Evolutionary conservation across 2,329 filamentous ascomycete species (phyloP).

Genomic region (Microcyclospora tardicrescens): DNA sequence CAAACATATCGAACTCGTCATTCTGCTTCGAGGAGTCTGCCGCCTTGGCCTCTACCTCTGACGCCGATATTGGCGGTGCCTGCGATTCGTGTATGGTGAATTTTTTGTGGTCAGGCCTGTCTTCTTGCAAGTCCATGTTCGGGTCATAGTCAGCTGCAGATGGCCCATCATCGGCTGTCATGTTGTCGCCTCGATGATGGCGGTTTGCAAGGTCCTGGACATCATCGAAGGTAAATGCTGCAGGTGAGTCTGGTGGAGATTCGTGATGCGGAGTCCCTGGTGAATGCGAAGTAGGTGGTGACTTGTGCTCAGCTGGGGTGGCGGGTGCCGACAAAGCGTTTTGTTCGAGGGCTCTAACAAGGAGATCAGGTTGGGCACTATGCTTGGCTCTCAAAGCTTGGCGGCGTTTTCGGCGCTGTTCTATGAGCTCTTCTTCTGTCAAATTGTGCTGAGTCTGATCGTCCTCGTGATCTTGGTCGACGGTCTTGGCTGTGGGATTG

Average conservation of each 20-base stretch:
- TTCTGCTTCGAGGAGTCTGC: slow-evolving; percentile 23
- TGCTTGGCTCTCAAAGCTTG: slow-evolving; percentile 79
- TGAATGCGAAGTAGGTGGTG: slow-evolving; percentile 18
- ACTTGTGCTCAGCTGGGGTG: slow-evolving; percentile 26
- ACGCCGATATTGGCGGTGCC: neutral
- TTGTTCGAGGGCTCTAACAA: slow-evolving; percentile 55
- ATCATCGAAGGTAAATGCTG: slow-evolving; percentile 28
- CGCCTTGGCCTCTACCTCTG: neutral
- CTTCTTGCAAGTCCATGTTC: slow-evolving; percentile 75
- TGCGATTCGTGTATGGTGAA: slow-evolving; percentile 14
- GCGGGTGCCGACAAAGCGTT: slow-evolving; percentile 13
- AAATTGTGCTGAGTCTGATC: slow-evolving; percentile 32
- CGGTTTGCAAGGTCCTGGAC: slow-evolving; percentile 27
- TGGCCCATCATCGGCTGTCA: slow-evolving; percentile 51
- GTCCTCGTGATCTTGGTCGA: slow-evolving; percentile 35
- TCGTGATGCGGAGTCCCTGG: slow-evolving; percentile 23
- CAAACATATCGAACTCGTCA: slow-evolving; percentile 52
- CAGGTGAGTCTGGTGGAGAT: slow-evolving; percentile 25
- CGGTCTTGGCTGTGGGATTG: slow-evolving; percentile 2
- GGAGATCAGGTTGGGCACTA: slow-evolving; percentile 49
- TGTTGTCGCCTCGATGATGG: slow-evolving; percentile 15
- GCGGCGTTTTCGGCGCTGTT: slow-evolving; percentile 69
- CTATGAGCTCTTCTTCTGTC: slow-evolving; percentile 71
- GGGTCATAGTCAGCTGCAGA: slow-evolving; percentile 93
- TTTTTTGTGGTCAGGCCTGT: slow-evolving; percentile 30